Base-by-base conservation (phyloP, 2,329 filamentous ascomycete species). In the Ophiocordyceps australis region DNA sequence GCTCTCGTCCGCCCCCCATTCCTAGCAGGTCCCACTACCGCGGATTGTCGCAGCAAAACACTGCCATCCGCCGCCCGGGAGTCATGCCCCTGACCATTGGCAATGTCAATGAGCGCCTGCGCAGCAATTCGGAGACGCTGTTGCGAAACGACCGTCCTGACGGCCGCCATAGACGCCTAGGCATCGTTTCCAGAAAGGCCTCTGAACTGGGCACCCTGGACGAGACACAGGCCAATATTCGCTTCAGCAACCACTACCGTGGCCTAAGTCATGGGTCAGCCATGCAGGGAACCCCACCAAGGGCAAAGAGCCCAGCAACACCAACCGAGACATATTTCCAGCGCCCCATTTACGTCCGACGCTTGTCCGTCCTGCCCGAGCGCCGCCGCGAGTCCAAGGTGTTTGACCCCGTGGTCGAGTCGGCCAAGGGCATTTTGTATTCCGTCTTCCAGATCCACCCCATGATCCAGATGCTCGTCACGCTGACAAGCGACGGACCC, bases 1-100 rank as follows among this genome's bases (percentile, higher is more conserved):
- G 60, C 13, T 27, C 38, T 7, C 67, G 75, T 18, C 63, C 77
- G 16, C 81, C 85, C 3, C 78, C 79, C 1, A 79, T 92, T 31
- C 82, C 82, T 0, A 67, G 68, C 5, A 41, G 50, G 22, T 89
- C 82, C 4, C 83, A 93, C 45, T 81, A 80, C 37, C 72, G 85
- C 17, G 73, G 73, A 2, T 54, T 75, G 4, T 81, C 75, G 3
- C 72, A 77, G 36, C 72, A 79, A 34, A 77, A 63, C 36, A 55
- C 63, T 3, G 54, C 65, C 5, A 55, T 71, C 23, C 69, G 79
- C 29, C 62, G 75, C 29, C 79, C 82, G 1, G 70, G 73, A 3
- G 64, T 82, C n/a, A 71, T 79, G 49, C 80, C 66, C 7, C 41
- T 72, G 23, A 71, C 74, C 3, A 73, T 79, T 28, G 71, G 70